Conservation (phyloP, 768 basidiomycete genomes). For the Inosperma sp. region DNA sequence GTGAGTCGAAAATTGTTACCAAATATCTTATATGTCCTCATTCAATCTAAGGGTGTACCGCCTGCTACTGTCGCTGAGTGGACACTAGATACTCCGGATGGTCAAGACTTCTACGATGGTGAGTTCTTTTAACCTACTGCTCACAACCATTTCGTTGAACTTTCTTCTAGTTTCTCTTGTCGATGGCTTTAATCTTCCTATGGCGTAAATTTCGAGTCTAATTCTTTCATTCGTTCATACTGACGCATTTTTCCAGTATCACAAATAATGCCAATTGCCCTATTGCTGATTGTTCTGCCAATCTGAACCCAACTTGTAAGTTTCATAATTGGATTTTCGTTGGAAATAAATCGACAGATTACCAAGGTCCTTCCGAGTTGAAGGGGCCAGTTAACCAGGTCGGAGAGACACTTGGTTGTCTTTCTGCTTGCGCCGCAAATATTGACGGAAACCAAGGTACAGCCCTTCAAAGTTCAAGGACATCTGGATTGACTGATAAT, state of each 20-base stretch:
- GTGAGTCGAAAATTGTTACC: conserved; percentile 21
- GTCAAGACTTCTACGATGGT: conserved; percentile 58
- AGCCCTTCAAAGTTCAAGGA: too few relatives aligned
- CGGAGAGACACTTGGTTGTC: conserved; percentile 58
- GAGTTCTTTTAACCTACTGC: conserved; percentile 7
- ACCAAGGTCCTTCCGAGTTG: conserved; percentile 44
- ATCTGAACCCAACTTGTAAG: conserved; percentile 55
- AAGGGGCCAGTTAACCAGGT: conserved; percentile 48
- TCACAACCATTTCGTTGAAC: background rate
- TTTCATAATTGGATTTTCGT: background rate
- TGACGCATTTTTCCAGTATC: conserved; percentile 30
- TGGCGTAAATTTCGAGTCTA: conserved; percentile 21
- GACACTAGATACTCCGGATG: conserved; percentile 42
- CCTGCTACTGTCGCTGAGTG: conserved; percentile 67
- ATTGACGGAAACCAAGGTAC: conserved; percentile 41
- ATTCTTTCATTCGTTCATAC: too few relatives aligned
- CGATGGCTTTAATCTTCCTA: conserved; percentile 61
- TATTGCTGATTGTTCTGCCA: conserved; percentile 53
- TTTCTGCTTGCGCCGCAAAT: conserved; percentile 49
- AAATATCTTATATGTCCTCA: background rate
- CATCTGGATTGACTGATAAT: too few relatives aligned
- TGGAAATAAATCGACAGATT: background rate
- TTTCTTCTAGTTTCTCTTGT: conserved; percentile 52
- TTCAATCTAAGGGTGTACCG: conserved; percentile 42
- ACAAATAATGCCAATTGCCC: conserved; percentile 51